Conservation (phyloP, 2,329 filamentous ascomycete species). For the Xylaria sp. region DNA sequence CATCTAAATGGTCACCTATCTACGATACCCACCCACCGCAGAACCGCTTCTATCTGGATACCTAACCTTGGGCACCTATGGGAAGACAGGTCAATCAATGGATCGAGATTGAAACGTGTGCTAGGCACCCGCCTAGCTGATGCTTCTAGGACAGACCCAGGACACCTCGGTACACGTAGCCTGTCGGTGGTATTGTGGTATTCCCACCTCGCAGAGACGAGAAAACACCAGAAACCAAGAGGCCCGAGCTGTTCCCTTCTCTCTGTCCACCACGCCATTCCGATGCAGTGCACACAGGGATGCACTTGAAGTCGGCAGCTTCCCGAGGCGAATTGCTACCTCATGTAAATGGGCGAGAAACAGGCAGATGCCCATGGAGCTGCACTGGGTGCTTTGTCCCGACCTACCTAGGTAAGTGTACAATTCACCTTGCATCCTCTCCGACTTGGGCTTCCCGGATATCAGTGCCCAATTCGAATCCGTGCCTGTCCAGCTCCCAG, state of each 20-base stretch:
- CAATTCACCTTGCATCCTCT: conserved; percentile 20
- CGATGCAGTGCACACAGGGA: conserved; percentile 1
- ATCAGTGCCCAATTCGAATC: conserved; percentile 9
- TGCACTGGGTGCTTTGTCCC: background rate
- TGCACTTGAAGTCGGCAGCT: background rate
- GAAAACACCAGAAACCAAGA: background rate
- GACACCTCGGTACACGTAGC: conserved; percentile 10
- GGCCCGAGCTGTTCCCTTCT: conserved; percentile 10
- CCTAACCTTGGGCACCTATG: background rate
- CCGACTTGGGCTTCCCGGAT: background rate
- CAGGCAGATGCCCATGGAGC: background rate
- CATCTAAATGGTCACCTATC: background rate
- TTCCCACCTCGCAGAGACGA: background rate
- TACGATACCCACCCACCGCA: background rate
- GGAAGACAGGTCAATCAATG: background rate
- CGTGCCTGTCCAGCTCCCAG: background rate
- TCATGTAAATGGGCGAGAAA: conserved; percentile 1
- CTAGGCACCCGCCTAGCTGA: background rate
- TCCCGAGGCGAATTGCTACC: background rate
- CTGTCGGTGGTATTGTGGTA: background rate
- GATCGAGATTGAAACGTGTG: background rate
- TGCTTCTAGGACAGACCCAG: conserved; percentile 2
- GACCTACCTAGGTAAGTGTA: conserved; percentile 15
- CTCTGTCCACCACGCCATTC: conserved; percentile 13
- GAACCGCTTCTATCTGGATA: no score